Evolutionary conservation across 257 asterid genomes (phyloP).

Genomic region (Haberlea rhodopensis): DNA sequence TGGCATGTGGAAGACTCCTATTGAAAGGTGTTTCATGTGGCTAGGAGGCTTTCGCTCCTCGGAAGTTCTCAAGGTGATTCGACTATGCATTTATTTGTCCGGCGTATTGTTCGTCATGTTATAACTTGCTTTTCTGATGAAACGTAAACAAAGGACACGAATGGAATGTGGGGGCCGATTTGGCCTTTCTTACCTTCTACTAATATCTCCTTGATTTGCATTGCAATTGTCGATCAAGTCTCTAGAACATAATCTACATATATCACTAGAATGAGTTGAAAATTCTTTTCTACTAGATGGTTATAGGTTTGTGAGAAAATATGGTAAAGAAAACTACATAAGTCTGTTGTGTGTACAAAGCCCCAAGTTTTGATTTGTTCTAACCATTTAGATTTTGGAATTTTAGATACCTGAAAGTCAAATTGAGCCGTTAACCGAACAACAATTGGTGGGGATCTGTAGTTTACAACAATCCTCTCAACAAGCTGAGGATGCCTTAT

Average conservation of each 20-base stretch:
- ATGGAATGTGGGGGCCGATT: too few relatives aligned
- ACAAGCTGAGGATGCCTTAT: constrained; percentile 90
- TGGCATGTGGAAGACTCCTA: constrained; percentile 96
- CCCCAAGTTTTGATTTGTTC: background rate
- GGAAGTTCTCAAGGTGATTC: constrained; percentile 74
- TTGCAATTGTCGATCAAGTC: too few relatives aligned
- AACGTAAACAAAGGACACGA: too few relatives aligned
- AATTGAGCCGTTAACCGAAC: constrained; percentile 76
- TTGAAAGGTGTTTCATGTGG: constrained; percentile 97
- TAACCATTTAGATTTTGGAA: background rate
- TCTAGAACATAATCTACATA: background rate
- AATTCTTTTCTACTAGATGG: background rate
- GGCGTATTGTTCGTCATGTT: background rate
- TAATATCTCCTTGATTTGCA: too few relatives aligned
- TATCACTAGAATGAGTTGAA: too few relatives aligned
- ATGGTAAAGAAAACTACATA: background rate
- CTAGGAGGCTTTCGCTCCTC: constrained; percentile 93
- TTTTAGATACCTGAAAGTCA: constrained; percentile 75
- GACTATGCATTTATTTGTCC: background rate
- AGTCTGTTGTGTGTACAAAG: background rate
- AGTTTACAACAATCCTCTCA: constrained; percentile 84
- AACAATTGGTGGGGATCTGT: constrained; percentile 69
- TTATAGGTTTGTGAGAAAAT: background rate
- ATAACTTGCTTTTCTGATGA: background rate
- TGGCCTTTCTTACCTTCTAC: too few relatives aligned